Conservation (phyloP, 1,284 basidiomycete species). For the Peniophora sp. region DNA sequence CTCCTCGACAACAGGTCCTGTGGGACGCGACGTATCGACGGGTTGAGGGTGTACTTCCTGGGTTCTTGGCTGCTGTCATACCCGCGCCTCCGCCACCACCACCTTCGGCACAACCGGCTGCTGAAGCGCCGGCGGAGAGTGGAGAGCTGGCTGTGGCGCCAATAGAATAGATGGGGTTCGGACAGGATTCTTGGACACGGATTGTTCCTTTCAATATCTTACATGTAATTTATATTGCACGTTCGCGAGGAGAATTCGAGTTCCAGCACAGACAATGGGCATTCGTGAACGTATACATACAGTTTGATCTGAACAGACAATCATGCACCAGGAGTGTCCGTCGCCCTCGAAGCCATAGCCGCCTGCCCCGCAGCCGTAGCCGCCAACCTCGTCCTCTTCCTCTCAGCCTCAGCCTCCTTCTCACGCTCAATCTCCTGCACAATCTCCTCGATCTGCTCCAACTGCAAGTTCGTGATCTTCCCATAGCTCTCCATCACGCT, state of each 20-base stretch:
- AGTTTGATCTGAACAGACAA: slow-evolving; percentile 8
- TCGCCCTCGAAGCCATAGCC: slow-evolving; percentile 64
- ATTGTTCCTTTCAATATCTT: no score
- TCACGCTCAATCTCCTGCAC: slow-evolving; percentile 89
- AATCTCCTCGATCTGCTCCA: slow-evolving; percentile 84
- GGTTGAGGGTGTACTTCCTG: slow-evolving; percentile 84
- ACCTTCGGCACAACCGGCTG: not conserved
- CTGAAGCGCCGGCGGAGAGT: not conserved
- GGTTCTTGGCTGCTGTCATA: slow-evolving; percentile 74
- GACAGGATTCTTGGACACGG: no score
- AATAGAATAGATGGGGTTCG: no score
- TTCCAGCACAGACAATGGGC: no score
- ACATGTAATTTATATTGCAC: no score
- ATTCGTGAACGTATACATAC: slow-evolving; percentile 1
- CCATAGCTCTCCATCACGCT: slow-evolving; percentile 94
- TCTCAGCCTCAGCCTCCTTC: slow-evolving; percentile 92
- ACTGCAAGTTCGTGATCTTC: slow-evolving; percentile 83
- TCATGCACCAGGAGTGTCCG: slow-evolving; percentile 25
- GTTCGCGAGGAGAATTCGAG: no score
- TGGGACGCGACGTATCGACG: slow-evolving; percentile 82
- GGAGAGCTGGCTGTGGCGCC: not conserved
- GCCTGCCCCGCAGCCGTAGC: slow-evolving; percentile 80
- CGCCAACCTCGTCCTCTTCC: slow-evolving; percentile 71
- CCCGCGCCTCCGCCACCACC: slow-evolving; percentile 28
- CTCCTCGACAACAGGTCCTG: slow-evolving; percentile 63